These are phyloP conservation scores for Scheffersomyces segobiensis DNA, from an alignment of 1,139 yeast species.

Conservation along the genomic window DNA sequence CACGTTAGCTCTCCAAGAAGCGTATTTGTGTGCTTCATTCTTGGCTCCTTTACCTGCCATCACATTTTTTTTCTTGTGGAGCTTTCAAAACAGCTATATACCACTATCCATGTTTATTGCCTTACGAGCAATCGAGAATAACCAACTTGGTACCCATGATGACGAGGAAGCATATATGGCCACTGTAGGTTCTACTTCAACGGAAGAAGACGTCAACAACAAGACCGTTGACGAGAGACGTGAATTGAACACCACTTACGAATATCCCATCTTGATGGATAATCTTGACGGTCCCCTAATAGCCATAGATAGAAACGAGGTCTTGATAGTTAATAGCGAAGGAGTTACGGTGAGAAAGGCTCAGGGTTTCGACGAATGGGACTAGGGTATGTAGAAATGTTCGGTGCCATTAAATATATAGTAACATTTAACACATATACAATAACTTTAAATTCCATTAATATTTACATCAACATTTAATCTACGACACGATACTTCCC, in stretches of 20 bases:
- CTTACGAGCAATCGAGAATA: constrained; percentile 47
- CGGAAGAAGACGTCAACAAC: constrained; percentile 8
- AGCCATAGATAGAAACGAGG: constrained; percentile 63
- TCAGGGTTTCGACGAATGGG: constrained; percentile 52
- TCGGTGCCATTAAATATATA: neutral
- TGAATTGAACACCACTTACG: constrained; percentile 67
- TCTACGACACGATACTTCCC: neutral
- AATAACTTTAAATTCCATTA: neutral
- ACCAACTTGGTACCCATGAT: constrained; percentile 5
- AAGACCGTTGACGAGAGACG: constrained; percentile 67
- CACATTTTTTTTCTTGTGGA: constrained; percentile 70
- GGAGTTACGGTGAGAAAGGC: constrained; percentile 51
- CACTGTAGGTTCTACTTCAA: constrained; percentile 5
- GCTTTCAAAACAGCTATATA: constrained; percentile 75
- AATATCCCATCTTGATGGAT: constrained; percentile 70
- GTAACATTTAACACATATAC: neutral
- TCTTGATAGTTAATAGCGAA: constrained; percentile 59
- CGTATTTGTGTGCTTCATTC: constrained; percentile 70
- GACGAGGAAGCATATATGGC: constrained; percentile 6
- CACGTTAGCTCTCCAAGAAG: constrained; percentile 75
- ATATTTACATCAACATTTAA: neutral
- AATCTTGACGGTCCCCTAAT: constrained; percentile 83
- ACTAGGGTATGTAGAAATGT: constrained; percentile 10
- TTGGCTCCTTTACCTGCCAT: constrained; percentile 74
- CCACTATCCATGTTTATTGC: constrained; percentile 89